Percentiles rank a stretch among this genome's conserved stretches.
phyloP scores from a whole-genome alignment of 129 eudicot species.

The Flaveria brownii region DNA sequence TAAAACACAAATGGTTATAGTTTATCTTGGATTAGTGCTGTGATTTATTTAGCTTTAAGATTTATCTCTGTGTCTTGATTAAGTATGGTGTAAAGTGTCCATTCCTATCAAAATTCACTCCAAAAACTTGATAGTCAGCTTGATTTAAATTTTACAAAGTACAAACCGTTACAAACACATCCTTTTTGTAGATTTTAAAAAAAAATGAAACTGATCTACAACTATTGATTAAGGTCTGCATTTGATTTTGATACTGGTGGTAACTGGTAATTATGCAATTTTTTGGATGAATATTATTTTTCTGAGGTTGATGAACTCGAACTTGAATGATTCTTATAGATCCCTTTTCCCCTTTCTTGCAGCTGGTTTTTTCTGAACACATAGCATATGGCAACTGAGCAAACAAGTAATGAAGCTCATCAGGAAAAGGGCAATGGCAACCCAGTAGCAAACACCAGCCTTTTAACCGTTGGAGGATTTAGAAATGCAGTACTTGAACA shows the following conservation, averaged over 20 bases:
- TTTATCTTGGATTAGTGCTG: neutral
- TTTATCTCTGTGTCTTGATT: neutral
- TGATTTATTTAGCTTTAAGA: neutral
- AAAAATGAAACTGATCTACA: neutral
- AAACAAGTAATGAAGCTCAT: constrained; percentile 35
- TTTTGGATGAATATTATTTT: neutral
- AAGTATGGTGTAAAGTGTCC: neutral
- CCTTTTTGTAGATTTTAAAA: neutral
- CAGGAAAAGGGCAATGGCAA: constrained; percentile 36
- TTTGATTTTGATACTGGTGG: neutral
- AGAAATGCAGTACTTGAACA: constrained; percentile 44
- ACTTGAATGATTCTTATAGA: neutral
- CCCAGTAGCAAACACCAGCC: constrained; percentile 30
- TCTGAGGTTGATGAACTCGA: neutral
- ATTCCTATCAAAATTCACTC: constrained; percentile 1
- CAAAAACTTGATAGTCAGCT: neutral
- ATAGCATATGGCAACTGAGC: constrained; percentile 44
- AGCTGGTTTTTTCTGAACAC: constrained; percentile 18
- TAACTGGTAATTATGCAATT: neutral
- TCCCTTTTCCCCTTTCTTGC: neutral
- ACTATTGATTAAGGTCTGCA: neutral
- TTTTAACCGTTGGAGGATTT: constrained; percentile 45
- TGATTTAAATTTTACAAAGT: neutral
- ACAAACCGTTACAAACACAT: neutral
- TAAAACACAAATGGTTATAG: too few relatives aligned